Evolutionary conservation across 306 rosid species (phyloP).

Genomic region (Ceratonia siliqua): DNA sequence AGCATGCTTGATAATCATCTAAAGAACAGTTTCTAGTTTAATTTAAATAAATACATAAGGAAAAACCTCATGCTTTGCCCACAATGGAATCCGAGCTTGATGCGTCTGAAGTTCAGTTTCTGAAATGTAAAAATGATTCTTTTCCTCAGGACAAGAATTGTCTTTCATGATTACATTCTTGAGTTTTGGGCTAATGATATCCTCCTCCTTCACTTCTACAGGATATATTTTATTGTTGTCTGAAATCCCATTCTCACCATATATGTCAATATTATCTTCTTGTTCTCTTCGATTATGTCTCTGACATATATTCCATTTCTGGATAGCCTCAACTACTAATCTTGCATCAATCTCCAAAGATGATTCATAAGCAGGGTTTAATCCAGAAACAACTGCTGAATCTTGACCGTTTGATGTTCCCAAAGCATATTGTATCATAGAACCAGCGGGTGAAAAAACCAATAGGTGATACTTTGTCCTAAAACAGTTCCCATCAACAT

Average conservation of each 20-base stretch:
- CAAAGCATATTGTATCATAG: constrained; percentile 67
- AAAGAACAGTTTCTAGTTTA: constrained; percentile 11
- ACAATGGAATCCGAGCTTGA: constrained; percentile 54
- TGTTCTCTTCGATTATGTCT: constrained; percentile 56
- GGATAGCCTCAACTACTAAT: constrained; percentile 70
- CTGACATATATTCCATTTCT: constrained; percentile 74
- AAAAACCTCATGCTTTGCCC: constrained; percentile 69
- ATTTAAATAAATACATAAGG: neutral
- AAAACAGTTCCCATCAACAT: constrained; percentile 41
- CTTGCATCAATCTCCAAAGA: constrained; percentile 51
- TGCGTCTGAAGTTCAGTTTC: constrained; percentile 86
- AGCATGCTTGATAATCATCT: neutral
- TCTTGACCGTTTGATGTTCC: constrained; percentile 45
- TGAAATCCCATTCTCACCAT: constrained; percentile 62
- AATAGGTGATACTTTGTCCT: constrained; percentile 60
- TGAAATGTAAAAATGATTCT: constrained; percentile 63
- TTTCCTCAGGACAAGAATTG: constrained; percentile 51
- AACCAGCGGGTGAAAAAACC: constrained; percentile 70
- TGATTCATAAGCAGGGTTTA: constrained; percentile 45
- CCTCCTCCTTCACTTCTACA: constrained; percentile 46
- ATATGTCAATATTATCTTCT: constrained; percentile 68
- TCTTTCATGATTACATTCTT: constrained; percentile 36
- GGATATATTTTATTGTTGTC: constrained; percentile 50
- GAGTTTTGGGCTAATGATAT: constrained; percentile 40
- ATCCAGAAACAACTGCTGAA: constrained; percentile 42